phyloP scores from a whole-genome alignment of 2,329 filamentous ascomycete genomes.

The Claviceps sorghi region DNA sequence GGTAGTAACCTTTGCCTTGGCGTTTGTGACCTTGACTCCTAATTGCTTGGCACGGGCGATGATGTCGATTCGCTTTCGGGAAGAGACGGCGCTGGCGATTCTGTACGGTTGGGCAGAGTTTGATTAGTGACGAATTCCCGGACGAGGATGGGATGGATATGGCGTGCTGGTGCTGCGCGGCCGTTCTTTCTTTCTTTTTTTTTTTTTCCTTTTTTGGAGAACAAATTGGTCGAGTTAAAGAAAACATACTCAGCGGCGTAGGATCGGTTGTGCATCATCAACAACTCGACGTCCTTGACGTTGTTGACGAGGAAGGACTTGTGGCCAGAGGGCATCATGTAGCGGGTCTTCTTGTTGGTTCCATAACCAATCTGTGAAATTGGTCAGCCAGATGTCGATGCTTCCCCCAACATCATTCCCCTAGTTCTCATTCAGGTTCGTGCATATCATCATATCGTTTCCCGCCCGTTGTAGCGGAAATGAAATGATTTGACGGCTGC shows the following conservation, averaged over 20 bases:
- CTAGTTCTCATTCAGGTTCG: neutral
- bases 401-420: neutral
- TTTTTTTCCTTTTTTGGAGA: neutral
- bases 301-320: slow-evolving; percentile 99
- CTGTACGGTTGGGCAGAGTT: slow-evolving; percentile 28
- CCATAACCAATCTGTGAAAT: slow-evolving; percentile 78
- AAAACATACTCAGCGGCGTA: slow-evolving; percentile 88
- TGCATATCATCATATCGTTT: neutral
- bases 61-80: slow-evolving; percentile 97
- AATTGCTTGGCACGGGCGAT: slow-evolving; percentile 94
- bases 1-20: slow-evolving; percentile 96
- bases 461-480: neutral
- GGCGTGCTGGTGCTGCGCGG: neutral
- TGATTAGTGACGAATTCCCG: neutral
- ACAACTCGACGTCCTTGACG: slow-evolving; percentile 84
- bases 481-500: neutral
- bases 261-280: slow-evolving; percentile 99
- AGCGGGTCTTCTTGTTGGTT: slow-evolving; percentile 98
- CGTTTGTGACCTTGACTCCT: slow-evolving; percentile 98
- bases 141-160: too few species aligned
- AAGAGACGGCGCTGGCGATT: slow-evolving; percentile 96
- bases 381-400: slow-evolving; percentile 2
- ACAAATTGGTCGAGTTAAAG: neutral
- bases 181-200: neutral
- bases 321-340: slow-evolving; percentile 98